Conservation (phyloP, 176 grass and related monocot species). For the Pharus latifolius region DNA sequence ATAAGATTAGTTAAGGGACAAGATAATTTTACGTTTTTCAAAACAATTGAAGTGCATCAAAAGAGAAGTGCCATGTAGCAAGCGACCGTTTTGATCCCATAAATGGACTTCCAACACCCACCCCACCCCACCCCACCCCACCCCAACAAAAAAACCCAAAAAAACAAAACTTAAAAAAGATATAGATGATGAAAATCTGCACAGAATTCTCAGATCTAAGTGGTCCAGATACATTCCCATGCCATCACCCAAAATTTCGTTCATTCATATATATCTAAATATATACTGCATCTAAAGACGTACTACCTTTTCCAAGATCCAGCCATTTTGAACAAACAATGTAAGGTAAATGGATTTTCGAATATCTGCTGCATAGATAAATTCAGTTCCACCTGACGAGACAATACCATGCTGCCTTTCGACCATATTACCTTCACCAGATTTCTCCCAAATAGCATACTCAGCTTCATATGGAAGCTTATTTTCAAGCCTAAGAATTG, state of each 20-base stretch:
- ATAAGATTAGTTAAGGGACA: slow-evolving; percentile 2
- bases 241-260: neutral
- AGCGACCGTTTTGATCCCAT: neutral
- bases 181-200: no score
- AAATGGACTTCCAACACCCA: no score
- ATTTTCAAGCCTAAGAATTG: slow-evolving; percentile 87
- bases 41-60: slow-evolving; percentile 1
- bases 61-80: neutral
- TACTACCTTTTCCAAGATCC: slow-evolving; percentile 97
- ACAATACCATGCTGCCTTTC: slow-evolving; percentile 76
- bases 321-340: slow-evolving; percentile 85
- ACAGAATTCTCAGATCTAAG: neutral
- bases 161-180: no score
- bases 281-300: no score
- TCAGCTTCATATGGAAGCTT: slow-evolving; percentile 86
- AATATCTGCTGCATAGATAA: slow-evolving; percentile 92
- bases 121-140: no score
- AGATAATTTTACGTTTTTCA: neutral
- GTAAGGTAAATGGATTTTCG: slow-evolving; percentile 77
- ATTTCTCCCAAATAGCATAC: slow-evolving; percentile 92
- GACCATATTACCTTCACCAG: slow-evolving; percentile 69
- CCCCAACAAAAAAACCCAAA: no score
- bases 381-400: slow-evolving; percentile 59
- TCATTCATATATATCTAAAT: neutral
- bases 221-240: neutral